Conservation (phyloP, 169 alveolate genomes). For the Plasmodium ovale region DNA sequence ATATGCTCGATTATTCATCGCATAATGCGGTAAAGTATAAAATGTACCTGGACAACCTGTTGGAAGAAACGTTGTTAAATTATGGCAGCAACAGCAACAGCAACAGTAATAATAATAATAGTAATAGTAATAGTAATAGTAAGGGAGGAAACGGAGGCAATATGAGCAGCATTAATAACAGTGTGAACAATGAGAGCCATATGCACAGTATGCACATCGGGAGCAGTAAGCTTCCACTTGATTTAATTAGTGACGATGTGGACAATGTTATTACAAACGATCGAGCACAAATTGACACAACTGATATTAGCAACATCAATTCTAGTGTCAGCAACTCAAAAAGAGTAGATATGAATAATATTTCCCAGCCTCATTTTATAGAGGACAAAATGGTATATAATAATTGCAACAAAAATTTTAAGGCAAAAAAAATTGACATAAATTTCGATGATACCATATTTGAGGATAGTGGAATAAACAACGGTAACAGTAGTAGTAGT, state of each 20-base stretch:
- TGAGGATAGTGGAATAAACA: conserved; percentile 18
- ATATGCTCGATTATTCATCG: conserved; percentile 63
- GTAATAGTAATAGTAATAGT: conserved; percentile 3
- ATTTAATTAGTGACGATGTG: conserved; percentile 52
- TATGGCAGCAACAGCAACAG: conserved; percentile 12
- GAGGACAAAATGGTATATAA: conserved; percentile 58
- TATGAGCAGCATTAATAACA: not conserved
- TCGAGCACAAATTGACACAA: not conserved
- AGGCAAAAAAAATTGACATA: conserved; percentile 73
- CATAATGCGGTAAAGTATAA: conserved; percentile 42
- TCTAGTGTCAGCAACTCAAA: not conserved
- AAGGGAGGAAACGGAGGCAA: too few relatives aligned
- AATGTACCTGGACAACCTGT: conserved; percentile 63
- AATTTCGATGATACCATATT: conserved; percentile 61
- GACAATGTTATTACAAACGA: conserved; percentile 2
- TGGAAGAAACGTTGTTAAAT: conserved; percentile 63
- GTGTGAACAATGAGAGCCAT: conserved; percentile 3
- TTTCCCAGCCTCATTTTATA: conserved; percentile 31
- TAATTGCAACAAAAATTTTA: conserved; percentile 56
- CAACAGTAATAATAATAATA: not conserved
- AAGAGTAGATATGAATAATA: not conserved
- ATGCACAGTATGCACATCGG: not conserved
- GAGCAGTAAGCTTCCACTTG: conserved; percentile 15
- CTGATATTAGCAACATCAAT: not conserved
- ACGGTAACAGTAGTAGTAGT: not conserved